Percentiles rank a stretch among this genome's conserved stretches.
Evolutionary conservation across 257 asterid species (phyloP).

Genomic region (Anisodus tanguticus): DNA sequence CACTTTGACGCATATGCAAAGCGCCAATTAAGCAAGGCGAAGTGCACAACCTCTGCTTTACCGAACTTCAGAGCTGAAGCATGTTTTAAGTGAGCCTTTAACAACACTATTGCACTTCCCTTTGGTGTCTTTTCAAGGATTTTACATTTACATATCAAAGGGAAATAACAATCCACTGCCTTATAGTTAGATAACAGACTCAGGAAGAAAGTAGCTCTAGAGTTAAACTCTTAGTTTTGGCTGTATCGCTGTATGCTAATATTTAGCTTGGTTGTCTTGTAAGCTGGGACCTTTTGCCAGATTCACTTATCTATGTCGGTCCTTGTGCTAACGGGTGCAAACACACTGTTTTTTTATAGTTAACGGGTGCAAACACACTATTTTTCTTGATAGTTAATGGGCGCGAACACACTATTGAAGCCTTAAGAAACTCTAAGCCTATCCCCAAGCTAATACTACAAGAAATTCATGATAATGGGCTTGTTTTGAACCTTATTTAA

Average conservation of each 20-base stretch:
- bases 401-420: not conserved
- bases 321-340: not conserved
- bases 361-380: too few relatives aligned
- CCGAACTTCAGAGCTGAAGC: not conserved
- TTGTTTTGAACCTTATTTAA: slow-evolving; percentile 1
- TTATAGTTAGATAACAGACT: not conserved
- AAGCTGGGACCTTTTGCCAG: not conserved
- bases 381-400: not conserved
- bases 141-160: not conserved
- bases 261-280: not conserved
- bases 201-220: not conserved
- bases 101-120: not conserved
- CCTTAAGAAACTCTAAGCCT: not conserved
- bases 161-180: not conserved
- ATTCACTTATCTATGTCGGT: not conserved
- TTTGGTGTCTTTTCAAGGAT: not conserved
- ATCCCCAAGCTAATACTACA: not conserved
- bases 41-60: not conserved
- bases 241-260: not conserved
- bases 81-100: not conserved
- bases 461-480: slow-evolving; percentile 3
- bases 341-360: not conserved
- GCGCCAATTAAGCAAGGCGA: not conserved
- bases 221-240: not conserved
- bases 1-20: not conserved